A percentile compares a stretch with the other conserved stretches of the same genome.
These are phyloP conservation scores for Lichtheimia corymbifera DNA, from an alignment of 371 early-diverging fungal genomes.

Conservation along the genomic window DNA sequence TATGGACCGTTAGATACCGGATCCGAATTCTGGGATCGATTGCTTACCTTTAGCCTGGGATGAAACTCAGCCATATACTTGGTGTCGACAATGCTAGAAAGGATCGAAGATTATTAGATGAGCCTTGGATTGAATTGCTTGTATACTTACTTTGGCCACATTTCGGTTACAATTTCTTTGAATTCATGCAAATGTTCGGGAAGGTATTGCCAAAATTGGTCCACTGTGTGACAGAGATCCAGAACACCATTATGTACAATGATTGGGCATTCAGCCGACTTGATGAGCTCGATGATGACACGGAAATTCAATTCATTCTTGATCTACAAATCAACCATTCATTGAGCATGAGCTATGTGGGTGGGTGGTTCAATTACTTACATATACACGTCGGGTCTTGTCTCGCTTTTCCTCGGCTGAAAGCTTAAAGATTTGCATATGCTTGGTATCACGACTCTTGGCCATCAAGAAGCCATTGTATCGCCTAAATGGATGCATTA, in stretches of 20 bases:
- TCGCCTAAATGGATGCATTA: conserved; percentile 6
- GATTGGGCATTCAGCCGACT: conserved; percentile 68
- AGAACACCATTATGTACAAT: conserved; percentile 83
- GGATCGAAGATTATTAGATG: background rate
- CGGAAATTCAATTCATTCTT: conserved; percentile 68
- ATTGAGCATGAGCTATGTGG: background rate
- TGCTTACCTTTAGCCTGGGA: conserved; percentile 21
- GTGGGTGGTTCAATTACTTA: background rate
- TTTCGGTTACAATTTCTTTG: conserved; percentile 43
- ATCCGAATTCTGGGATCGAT: background rate
- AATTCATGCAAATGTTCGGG: conserved; percentile 64
- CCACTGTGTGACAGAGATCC: conserved; percentile 74
- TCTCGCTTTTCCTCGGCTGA: conserved; percentile 28
- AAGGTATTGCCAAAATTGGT: conserved; percentile 74
- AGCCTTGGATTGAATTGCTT: background rate
- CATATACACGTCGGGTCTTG: background rate
- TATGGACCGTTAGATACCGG: background rate
- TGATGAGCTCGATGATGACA: conserved; percentile 74
- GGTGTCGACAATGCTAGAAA: conserved; percentile 56
- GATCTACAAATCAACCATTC: conserved; percentile 22
- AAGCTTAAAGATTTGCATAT: conserved; percentile 35
- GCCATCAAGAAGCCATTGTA: conserved; percentile 43
- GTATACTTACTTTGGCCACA: conserved; percentile 53
- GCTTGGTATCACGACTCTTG: conserved; percentile 30
- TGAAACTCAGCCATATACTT: conserved; percentile 51